Conservation (phyloP, 371 early-diverging fungal genomes). For the Phascolomyces articulosus region DNA sequence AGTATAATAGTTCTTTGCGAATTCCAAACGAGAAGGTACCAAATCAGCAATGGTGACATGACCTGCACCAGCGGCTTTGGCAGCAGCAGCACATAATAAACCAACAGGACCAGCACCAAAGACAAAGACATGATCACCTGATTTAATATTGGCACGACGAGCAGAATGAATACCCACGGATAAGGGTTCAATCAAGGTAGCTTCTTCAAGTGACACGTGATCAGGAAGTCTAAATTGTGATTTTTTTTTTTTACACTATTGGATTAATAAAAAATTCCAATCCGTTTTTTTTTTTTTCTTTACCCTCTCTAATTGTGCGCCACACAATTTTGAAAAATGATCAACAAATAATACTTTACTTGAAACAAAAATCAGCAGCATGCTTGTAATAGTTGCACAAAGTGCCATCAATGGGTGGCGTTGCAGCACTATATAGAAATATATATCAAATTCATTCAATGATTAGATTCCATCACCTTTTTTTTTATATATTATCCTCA, state of each 20-base stretch:
- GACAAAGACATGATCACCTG: slow-evolving; percentile 71
- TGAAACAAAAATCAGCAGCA: slow-evolving; percentile 56
- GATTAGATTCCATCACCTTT: neutral
- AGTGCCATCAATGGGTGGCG: slow-evolving; percentile 57
- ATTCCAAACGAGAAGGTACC: slow-evolving; percentile 36
- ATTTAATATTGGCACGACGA: slow-evolving; percentile 57
- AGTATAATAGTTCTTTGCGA: slow-evolving; percentile 54
- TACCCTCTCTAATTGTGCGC: neutral
- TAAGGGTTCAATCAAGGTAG: slow-evolving; percentile 49
- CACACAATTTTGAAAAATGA: no score
- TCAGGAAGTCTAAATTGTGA: slow-evolving; percentile 36
- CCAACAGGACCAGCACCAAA: slow-evolving; percentile 68
- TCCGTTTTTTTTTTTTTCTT: slow-evolving; percentile 1
- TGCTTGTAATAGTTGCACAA: slow-evolving; percentile 54
- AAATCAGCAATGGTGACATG: slow-evolving; percentile 52
- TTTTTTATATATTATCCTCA: neutral
- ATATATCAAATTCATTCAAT: slow-evolving; percentile 10
- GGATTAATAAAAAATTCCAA: slow-evolving; percentile 6
- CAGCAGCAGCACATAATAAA: slow-evolving; percentile 53
- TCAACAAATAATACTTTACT: slow-evolving; percentile 25
- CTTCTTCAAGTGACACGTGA: slow-evolving; percentile 63
- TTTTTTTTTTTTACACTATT: neutral
- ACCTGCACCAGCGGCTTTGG: slow-evolving; percentile 55
- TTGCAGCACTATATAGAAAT: slow-evolving; percentile 42
- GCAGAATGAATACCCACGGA: slow-evolving; percentile 57